Percentiles rank a stretch among this genome's conserved stretches.
Conservation (phyloP, 305 asterid species). For the Withania somnifera region DNA sequence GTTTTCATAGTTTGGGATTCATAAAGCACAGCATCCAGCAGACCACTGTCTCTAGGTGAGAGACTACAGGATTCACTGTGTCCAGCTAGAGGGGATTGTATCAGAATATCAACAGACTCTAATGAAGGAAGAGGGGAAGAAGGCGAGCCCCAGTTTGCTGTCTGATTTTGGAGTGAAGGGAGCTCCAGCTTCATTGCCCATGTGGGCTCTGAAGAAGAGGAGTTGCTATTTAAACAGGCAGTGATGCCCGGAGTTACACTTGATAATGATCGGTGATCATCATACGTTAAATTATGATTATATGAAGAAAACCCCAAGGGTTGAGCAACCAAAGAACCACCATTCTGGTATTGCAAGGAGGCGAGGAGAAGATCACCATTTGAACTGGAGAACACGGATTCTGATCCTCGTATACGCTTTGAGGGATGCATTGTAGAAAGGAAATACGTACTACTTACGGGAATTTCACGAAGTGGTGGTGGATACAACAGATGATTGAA, state of each 20-base stretch:
- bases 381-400: slow-evolving; percentile 12
- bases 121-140: slow-evolving; percentile 44
- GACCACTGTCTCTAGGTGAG: slow-evolving; percentile 56
- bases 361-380: slow-evolving; percentile 8
- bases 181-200: slow-evolving; percentile 82
- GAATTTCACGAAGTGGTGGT: slow-evolving; percentile 20
- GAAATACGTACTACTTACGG: slow-evolving; percentile 12
- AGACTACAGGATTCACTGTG: slow-evolving; percentile 30
- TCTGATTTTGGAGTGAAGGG: slow-evolving; percentile 97
- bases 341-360: slow-evolving; percentile 14
- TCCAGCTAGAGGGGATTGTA: slow-evolving; percentile 48
- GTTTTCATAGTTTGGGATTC: slow-evolving; percentile 41
- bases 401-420: slow-evolving; percentile 29
- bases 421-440: slow-evolving; percentile 18
- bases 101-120: slow-evolving; percentile 50
- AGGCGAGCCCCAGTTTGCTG: slow-evolving; percentile 53
- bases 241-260: slow-evolving; percentile 38
- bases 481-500: slow-evolving; percentile 29
- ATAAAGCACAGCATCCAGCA: slow-evolving; percentile 60
- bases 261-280: slow-evolving; percentile 14
- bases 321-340: slow-evolving; percentile 12
- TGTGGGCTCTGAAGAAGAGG: slow-evolving; percentile 58
- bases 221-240: slow-evolving; percentile 50
- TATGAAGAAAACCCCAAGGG: slow-evolving; percentile 19
- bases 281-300: slow-evolving; percentile 14